Base-by-base conservation (phyloP, 352 stramenopile species). In the Globisporangium nunn region DNA sequence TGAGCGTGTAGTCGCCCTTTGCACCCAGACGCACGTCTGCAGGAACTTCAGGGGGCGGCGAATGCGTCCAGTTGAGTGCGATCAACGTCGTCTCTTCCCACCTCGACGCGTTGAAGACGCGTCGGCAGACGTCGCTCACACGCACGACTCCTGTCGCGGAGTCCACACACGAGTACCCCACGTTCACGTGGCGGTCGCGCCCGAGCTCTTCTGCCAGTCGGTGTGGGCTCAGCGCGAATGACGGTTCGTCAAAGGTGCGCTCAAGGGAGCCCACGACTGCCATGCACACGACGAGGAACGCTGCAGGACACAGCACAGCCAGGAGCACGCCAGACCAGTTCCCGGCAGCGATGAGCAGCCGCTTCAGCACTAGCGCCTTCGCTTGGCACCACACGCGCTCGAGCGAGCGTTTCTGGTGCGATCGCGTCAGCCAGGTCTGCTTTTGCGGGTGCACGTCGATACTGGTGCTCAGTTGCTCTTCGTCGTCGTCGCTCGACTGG, bases 181-280 rank as follows among this genome's bases (percentile, higher is more conserved):
- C 17, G 28, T 52, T 41, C 5, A 64, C 28, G 30, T 39, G 29
- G 2, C 33, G 31, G 1, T 28, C 44, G n/a, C 18, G 8, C 14
- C 30, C n/a, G 23, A 57, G 31, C 29, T 46, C 18, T 4, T 46
- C n/a, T 28, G 43, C 31, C 17, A 59, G 45, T 28, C 30, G 28
- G 3, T 14, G 29, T 15, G 43, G 15, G 17, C 4, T 59, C 30
- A 59, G 30, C 12, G 30, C 7, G 2, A 64, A 29, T 6, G 45
- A 37, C 18, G 59, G 59, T 14, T 45, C 43, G 2, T 43, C 23
- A 17, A 61, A 52, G 6, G 35, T 33, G 3, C 47, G 59, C 40
- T 64, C 55, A 45, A 71, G 68, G 15, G 68, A 64, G 0, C 68
- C 68, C 7, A 67, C 59, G 1, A 58, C 54, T 1, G 66, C 66